These are phyloP conservation scores for Ganoderma multipileum DNA, from an alignment of 1,284 basidiomycete genomes.

Conservation along the genomic window DNA sequence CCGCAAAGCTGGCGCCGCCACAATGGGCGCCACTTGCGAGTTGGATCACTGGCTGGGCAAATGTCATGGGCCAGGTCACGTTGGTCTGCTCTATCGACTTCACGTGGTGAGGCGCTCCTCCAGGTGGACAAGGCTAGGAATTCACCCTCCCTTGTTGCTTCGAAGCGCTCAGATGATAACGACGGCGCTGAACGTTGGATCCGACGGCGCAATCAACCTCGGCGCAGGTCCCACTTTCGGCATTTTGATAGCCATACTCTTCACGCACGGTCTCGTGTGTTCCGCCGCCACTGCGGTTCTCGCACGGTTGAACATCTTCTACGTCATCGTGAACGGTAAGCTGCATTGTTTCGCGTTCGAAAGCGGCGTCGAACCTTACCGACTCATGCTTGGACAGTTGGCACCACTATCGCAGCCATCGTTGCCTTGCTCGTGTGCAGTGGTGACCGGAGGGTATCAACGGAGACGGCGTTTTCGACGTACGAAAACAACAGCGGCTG, in stretches of 20 bases:
- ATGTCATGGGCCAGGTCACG: slow-evolving; percentile 65
- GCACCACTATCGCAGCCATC: slow-evolving; percentile 61
- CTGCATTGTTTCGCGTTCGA: slow-evolving; percentile 7
- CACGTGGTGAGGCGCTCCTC: slow-evolving; percentile 53
- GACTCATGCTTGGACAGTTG: slow-evolving; percentile 27
- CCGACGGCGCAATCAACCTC: slow-evolving; percentile 58
- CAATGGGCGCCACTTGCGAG: slow-evolving; percentile 68
- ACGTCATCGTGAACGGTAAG: slow-evolving; percentile 67
- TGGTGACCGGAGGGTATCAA: slow-evolving; percentile 64
- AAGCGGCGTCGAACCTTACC: background rate
- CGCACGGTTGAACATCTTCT: slow-evolving; percentile 73
- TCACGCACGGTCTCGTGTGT: slow-evolving; percentile 71
- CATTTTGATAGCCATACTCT: slow-evolving; percentile 66
- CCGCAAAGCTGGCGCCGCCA: slow-evolving; percentile 71
- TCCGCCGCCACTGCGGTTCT: slow-evolving; percentile 71
- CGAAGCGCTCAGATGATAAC: slow-evolving; percentile 76
- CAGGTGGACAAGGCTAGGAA: background rate
- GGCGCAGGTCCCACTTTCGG: slow-evolving; percentile 70
- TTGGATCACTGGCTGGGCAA: slow-evolving; percentile 81
- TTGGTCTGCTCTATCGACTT: slow-evolving; percentile 80
- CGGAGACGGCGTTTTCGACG: slow-evolving; percentile 70
- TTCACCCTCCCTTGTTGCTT: background rate
- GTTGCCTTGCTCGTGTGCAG: slow-evolving; percentile 64
- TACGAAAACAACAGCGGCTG: slow-evolving; percentile 81
- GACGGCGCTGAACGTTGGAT: slow-evolving; percentile 68